A percentile compares a stretch with the other conserved stretches of the same genome.
Conservation (phyloP, 2,329 filamentous ascomycete species). For the Cytospora paraplurivora region DNA sequence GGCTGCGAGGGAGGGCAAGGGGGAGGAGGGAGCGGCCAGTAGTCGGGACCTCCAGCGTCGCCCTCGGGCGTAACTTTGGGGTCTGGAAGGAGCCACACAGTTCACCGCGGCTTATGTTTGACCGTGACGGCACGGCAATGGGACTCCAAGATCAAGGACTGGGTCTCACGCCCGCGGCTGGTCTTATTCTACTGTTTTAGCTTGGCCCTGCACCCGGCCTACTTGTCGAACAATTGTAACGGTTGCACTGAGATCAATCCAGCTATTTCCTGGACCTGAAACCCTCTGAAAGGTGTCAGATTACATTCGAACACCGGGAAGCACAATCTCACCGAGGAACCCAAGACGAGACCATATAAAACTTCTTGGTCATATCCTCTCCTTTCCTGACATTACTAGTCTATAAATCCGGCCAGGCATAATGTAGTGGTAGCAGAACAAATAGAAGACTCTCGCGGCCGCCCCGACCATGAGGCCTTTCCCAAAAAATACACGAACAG, state of each 20-base stretch:
- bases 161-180: background rate
- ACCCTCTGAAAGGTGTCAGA: background rate
- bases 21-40: background rate
- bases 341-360: background rate
- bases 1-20: background rate
- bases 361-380: constrained; percentile 1
- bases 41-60: background rate
- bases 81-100: background rate
- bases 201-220: background rate
- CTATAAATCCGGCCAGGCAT: constrained; percentile 21
- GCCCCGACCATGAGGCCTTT: background rate
- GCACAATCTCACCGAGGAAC: background rate
- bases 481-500: constrained; percentile 12
- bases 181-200: background rate
- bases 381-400: constrained; percentile 22
- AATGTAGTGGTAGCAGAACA: constrained; percentile 15
- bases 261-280: background rate
- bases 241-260: too few species aligned
- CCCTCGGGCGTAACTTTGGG: background rate
- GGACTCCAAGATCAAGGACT: background rate
- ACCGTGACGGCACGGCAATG: background rate
- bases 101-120: background rate
- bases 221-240: too few species aligned
- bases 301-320: background rate
- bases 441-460: background rate